A percentile compares a stretch with the other conserved stretches of the same genome.
Evolutionary conservation across 169 alveolate genomes (phyloP).

Genomic region (Plasmodium adleri): DNA sequence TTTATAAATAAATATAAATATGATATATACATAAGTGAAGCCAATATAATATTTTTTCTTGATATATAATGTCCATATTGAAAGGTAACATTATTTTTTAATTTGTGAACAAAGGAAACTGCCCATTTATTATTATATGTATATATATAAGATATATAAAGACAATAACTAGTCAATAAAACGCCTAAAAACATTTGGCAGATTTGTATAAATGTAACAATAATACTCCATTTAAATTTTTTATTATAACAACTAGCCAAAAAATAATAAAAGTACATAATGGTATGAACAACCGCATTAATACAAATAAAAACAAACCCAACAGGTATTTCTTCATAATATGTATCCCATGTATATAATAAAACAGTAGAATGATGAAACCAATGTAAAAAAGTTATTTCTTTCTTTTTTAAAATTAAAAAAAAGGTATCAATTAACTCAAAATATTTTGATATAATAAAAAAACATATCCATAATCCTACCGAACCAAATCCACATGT

Average conservation of each 20-base stretch:
- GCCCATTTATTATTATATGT: conserved; percentile 50
- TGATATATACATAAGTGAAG: conserved; percentile 79
- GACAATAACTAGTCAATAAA: conserved; percentile 50
- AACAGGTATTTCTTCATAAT: conserved; percentile 84
- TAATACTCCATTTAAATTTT: conserved; percentile 86
- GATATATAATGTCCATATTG: conserved; percentile 75
- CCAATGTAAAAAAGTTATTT: conserved; percentile 88
- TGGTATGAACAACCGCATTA: conserved; percentile 87
- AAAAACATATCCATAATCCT: conserved; percentile 86
- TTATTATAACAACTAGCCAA: conserved; percentile 79
- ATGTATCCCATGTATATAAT: conserved; percentile 91
- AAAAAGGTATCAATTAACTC: conserved; percentile 89
- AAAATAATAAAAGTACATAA: conserved; percentile 89
- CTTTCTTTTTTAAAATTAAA: conserved; percentile 83
- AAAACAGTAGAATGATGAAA: conserved; percentile 91
- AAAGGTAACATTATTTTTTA: conserved; percentile 47
- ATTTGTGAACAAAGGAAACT: conserved; percentile 2
- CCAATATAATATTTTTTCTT: conserved; percentile 66
- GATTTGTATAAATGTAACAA: conserved; percentile 85
- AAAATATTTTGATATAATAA: conserved; percentile 86
- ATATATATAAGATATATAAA: conserved; percentile 52
- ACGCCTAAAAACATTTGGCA: conserved; percentile 87
- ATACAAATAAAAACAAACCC: conserved; percentile 87
- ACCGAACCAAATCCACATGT: conserved; percentile 85
- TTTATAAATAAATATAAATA: conserved; percentile 73